A percentile compares a stretch with the other conserved stretches of the same genome.
These are phyloP conservation scores for Moricandia moricandioides DNA, from an alignment of 345 rosid species.

Conservation along the genomic window DNA sequence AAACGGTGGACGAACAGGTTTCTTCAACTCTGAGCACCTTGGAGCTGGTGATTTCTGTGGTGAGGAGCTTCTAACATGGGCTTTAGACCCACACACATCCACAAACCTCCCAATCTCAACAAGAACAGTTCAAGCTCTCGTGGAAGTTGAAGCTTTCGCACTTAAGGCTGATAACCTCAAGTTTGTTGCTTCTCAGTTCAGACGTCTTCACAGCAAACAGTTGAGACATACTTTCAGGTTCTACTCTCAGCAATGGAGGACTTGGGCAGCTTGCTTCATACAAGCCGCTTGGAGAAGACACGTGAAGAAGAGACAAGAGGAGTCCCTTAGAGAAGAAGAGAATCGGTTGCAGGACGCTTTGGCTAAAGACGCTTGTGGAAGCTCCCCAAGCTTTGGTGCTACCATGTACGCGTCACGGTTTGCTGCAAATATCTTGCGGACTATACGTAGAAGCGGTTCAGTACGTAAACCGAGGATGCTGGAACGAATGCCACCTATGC, in stretches of 20 bases:
- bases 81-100: slow-evolving; percentile 78
- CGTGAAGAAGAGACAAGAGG: slow-evolving; percentile 67
- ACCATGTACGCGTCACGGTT: slow-evolving; percentile 82
- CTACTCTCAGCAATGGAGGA: slow-evolving; percentile 88
- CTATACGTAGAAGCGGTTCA: slow-evolving; percentile 47
- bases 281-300: slow-evolving; percentile 92
- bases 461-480: slow-evolving; percentile 54
- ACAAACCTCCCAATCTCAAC: slow-evolving; percentile 84
- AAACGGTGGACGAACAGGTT: slow-evolving; percentile 82
- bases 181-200: slow-evolving; percentile 77
- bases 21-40: slow-evolving; percentile 69
- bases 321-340: slow-evolving; percentile 65
- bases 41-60: slow-evolving; percentile 91
- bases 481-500: slow-evolving; percentile 56
- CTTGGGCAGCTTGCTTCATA: slow-evolving; percentile 91
- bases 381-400: slow-evolving; percentile 83
- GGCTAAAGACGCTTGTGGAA: slow-evolving; percentile 55
- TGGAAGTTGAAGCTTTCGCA: slow-evolving; percentile 92
- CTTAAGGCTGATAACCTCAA: slow-evolving; percentile 80
- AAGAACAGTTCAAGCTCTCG: slow-evolving; percentile 64
- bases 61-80: slow-evolving; percentile 94
- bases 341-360: slow-evolving; percentile 73
- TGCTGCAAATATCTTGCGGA: slow-evolving; percentile 75
- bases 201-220: slow-evolving; percentile 87
- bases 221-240: slow-evolving; percentile 77